These are phyloP conservation scores for Umbelopsis vinacea DNA, from an alignment of 192 early-diverging fungal genomes.

Conservation along the genomic window DNA sequence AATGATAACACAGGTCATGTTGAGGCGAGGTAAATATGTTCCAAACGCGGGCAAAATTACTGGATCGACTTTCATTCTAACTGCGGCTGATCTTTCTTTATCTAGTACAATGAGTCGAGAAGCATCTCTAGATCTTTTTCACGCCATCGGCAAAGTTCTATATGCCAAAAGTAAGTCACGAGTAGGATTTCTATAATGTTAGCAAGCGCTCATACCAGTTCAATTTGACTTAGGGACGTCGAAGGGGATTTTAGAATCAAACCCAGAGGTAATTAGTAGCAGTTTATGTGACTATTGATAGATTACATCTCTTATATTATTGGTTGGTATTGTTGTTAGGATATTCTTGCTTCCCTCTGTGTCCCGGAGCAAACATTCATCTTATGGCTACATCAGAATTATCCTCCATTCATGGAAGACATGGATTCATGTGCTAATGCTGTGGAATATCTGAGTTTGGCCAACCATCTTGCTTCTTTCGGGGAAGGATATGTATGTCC, in stretches of 20 bases:
- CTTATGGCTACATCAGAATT: conserved; percentile 19
- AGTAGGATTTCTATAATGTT: neutral
- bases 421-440: neutral
- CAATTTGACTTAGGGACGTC: neutral
- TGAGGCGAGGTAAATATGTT: neutral
- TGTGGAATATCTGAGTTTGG: neutral
- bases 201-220: too few species aligned
- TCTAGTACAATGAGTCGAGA: conserved; percentile 12
- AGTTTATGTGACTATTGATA: neutral
- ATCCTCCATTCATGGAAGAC: conserved; percentile 5
- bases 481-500: conserved; percentile 7
- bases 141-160: conserved; percentile 25
- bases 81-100: neutral
- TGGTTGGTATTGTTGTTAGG: neutral
- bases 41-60: neutral
- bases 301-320: neutral
- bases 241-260: conserved; percentile 1
- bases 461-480: conserved; percentile 16
- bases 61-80: neutral
- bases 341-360: conserved; percentile 5
- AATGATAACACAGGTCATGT: neutral
- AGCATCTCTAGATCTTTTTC: conserved; percentile 20
- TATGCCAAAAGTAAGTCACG: conserved; percentile 28
- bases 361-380: neutral
- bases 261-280: neutral